Base-by-base conservation (phyloP, 228 moss, liverwort and hornwort genomes). In the Sphagnum magellanicum region DNA sequence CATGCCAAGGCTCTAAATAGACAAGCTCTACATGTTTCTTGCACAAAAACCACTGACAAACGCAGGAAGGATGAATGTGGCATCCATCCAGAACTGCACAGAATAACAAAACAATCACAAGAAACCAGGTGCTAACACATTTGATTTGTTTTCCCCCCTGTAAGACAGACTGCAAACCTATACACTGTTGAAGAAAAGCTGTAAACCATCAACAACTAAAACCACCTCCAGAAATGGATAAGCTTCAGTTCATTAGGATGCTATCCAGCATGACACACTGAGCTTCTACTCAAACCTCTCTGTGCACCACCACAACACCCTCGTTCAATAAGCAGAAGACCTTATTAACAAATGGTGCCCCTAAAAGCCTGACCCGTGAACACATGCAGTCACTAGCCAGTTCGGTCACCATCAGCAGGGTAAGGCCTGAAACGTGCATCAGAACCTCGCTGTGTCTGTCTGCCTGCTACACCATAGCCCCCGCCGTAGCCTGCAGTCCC, bases 361-460 rank as follows among this genome's bases (percentile, higher is more conserved):
- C 72, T 82, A 86, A 82, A 81, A 55, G 55, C 55, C 55, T 55
- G 55, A 12, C 55, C 8, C 8, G 55, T 8, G 55, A 55, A 8
- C 9, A 55, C 55, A 55, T 8, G 55, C 86, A 86, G 82, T 84
- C 67, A 81, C 89, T 97, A 97, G 79, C 96, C 93, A 82, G 92
- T 91, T 81, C 97, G 97, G 84, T 97, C 97, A 85, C 93, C 91
- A 71, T 82, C 86, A 77, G 86, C 86, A 86, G 86, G 86, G 80
- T 86, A 86, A 79, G 86, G 86, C 86, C 86, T 86, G 86, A 97
- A 97, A 73, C 97, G 83, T 49, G 97, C 91, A 79, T 97, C 97
- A 83, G 93, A 91, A 82, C 97, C 97, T 79, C 97, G 97, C 90
- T 97, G 97, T 63, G 93, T 97, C 86, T 97, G 97, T 83, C 97